Percentiles rank a stretch among this genome's conserved stretches.
Evolutionary conservation across 352 stramenopile genomes (phyloP).

Genomic region (Achlya hypogyna): DNA sequence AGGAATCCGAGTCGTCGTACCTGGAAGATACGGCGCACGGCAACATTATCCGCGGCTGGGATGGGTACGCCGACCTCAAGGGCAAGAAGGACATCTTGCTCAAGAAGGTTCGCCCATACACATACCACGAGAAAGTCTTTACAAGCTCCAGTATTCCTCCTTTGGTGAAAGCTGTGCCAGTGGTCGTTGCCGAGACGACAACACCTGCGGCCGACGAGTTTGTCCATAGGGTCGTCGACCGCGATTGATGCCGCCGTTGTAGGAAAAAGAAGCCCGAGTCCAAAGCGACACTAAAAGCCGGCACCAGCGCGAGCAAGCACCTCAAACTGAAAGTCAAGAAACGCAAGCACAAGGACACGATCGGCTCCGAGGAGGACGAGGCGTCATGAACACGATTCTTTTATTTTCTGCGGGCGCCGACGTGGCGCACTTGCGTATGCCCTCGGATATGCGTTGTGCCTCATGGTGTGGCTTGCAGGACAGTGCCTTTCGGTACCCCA

Average conservation of each 20-base stretch:
- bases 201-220: background rate
- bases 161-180: background rate
- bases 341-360: background rate
- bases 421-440: background rate
- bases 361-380: background rate
- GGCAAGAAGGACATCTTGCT: constrained; percentile 55
- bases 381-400: no score
- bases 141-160: constrained; percentile 32
- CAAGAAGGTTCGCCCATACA: constrained; percentile 78
- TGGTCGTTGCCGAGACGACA: background rate
- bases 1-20: constrained; percentile 68
- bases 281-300: background rate
- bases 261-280: constrained; percentile 3
- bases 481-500: no score
- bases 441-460: background rate
- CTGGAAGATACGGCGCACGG: constrained; percentile 75
- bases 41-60: constrained; percentile 83
- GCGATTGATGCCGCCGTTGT: background rate
- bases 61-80: constrained; percentile 79
- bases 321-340: constrained; percentile 11
- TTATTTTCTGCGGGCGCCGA: no score
- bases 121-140: constrained; percentile 69
- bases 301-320: background rate
- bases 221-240: background rate
- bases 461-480: no score